These are phyloP conservation scores for Rehmannia glutinosa DNA, from an alignment of 257 asterid species.

Conservation along the genomic window DNA sequence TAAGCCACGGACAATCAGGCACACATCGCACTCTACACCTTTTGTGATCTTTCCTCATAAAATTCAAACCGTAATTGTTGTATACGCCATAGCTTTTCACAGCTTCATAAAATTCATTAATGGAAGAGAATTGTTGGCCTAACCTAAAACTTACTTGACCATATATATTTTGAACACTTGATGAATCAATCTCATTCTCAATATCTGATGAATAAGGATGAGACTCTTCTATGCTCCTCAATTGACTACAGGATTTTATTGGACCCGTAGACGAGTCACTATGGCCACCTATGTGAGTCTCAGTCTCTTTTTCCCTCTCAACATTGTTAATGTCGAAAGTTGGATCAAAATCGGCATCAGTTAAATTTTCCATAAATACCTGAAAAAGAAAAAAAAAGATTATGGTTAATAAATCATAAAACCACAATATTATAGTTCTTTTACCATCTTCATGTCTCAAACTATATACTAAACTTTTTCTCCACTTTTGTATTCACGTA, in stretches of 20 bases:
- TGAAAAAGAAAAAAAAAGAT: too few relatives aligned
- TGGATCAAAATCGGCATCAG: neutral
- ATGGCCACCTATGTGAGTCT: neutral
- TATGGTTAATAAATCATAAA: too few relatives aligned
- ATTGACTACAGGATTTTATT: neutral
- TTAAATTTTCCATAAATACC: too few relatives aligned
- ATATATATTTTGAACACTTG: neutral
- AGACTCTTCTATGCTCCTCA: too few relatives aligned
- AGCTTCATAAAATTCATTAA: neutral
- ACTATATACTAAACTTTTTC: too few relatives aligned
- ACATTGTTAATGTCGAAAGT: neutral
- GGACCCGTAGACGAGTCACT: neutral
- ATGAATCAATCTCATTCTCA: neutral
- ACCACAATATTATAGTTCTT: too few relatives aligned
- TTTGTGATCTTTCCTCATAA: neutral
- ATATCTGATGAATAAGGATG: too few relatives aligned
- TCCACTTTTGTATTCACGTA: too few relatives aligned
- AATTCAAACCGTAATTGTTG: neutral
- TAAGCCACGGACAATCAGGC: neutral
- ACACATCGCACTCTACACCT: neutral
- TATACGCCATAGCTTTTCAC: neutral
- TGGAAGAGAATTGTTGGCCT: neutral
- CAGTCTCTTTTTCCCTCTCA: neutral
- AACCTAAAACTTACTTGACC: neutral
- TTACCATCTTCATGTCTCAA: too few relatives aligned